These are phyloP conservation scores for Wallacemonas sp. DNA, from an alignment of 208 protist species.

Conservation along the genomic window DNA sequence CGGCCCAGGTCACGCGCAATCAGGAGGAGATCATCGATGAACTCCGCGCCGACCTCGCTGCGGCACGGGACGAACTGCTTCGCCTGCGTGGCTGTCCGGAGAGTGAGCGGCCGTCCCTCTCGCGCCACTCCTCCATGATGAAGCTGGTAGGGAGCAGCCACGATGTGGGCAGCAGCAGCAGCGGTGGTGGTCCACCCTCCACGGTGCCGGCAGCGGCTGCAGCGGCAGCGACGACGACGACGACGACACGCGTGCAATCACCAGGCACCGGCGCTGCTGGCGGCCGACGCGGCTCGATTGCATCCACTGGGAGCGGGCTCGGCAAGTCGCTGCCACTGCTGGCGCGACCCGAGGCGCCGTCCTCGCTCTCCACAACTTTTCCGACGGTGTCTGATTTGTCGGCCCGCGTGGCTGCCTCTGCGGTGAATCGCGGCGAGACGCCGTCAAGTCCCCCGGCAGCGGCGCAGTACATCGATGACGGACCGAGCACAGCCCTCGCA, in stretches of 20 bases:
- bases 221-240: background rate
- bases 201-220: no score
- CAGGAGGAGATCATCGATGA: slow-evolving; percentile 79
- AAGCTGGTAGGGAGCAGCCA: background rate
- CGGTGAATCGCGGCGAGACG: no score
- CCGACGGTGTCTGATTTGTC: background rate
- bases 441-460: no score
- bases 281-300: background rate
- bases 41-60: slow-evolving; percentile 60
- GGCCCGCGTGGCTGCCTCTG: background rate
- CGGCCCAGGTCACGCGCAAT: slow-evolving; percentile 49
- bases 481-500: no score
- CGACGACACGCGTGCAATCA: slow-evolving; percentile 15
- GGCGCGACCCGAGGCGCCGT: background rate
- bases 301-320: background rate
- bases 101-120: background rate
- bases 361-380: background rate
- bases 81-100: slow-evolving; percentile 10
- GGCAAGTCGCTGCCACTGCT: background rate
- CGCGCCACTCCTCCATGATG: background rate
- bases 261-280: background rate
- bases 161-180: no score
- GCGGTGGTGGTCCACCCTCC: no score
- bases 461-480: no score
- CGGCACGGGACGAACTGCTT: slow-evolving; percentile 37